A percentile compares a stretch with the other conserved stretches of the same genome.
phyloP scores from a whole-genome alignment of 805 yeast genomes.

The Kodamaea sagamina region DNA sequence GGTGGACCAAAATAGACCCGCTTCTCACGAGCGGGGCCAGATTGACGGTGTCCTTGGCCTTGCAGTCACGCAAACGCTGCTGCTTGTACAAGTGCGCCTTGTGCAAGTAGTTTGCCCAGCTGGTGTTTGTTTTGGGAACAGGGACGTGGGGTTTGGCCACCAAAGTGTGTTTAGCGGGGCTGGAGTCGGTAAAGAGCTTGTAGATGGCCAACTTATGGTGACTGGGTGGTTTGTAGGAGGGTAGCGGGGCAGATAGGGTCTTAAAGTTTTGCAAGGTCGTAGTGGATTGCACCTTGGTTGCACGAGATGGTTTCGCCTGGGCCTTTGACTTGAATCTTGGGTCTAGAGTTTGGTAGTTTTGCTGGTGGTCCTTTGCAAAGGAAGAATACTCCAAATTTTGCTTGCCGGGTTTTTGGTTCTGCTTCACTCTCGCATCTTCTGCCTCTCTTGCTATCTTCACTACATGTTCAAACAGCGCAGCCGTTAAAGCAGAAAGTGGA shows the following conservation, averaged over 20 bases:
- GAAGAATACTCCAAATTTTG: too few species aligned
- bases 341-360: too few species aligned
- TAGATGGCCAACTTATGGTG: slow-evolving; percentile 10
- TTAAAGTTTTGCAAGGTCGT: not conserved
- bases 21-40: not conserved
- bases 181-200: slow-evolving; percentile 1
- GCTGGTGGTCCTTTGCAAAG: too few species aligned
- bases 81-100: slow-evolving; percentile 21
- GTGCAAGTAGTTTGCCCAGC: slow-evolving; percentile 28
- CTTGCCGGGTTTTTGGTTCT: too few species aligned
- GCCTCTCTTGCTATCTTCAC: too few species aligned
- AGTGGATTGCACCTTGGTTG: too few species aligned
- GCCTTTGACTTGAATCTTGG: too few species aligned
- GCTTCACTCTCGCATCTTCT: too few species aligned
- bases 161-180: slow-evolving; percentile 18
- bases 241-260: not conserved
- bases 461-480: too few species aligned
- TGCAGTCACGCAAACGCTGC: not conserved
- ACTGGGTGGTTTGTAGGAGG: slow-evolving; percentile 15
- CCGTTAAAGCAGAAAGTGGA: slow-evolving; percentile 1
- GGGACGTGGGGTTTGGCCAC: not conserved
- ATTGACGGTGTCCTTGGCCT: too few species aligned
- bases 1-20: slow-evolving; percentile 1
- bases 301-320: too few species aligned
- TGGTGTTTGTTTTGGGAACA: slow-evolving; percentile 27